Evolutionary conservation across 306 rosid genomes (phyloP), one percentile per base, ranked within the genome.

Genomic region (Hippophae gyantsensis): DNA sequence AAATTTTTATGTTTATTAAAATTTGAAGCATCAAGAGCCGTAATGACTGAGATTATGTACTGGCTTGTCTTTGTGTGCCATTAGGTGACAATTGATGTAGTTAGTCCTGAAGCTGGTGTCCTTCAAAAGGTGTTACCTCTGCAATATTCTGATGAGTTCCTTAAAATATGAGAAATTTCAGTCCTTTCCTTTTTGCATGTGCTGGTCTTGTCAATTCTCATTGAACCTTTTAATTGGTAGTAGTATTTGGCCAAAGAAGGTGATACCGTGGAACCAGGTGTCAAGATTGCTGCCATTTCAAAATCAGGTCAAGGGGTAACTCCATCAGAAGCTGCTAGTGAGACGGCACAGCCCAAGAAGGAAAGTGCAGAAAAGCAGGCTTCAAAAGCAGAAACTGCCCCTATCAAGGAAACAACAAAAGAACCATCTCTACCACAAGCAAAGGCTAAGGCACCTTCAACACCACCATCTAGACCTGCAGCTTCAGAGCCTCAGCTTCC

Each of bases 71-170:
- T 40, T 64, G 63, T 46, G 57, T 38, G 62, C 45, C 13, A 55
- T 42, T 68, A 83, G 89, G 89, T 83, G 59, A 83, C 89, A 54
- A 77, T 83, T 52, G 89, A 83, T 72, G 89, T 83, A 11, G 79
- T 72, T 53, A 83, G 84, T 72, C 86, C 83, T 51, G 80, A 70
- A 71, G 69, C 80, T 43, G 84, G 89, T 18, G 59, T 78, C n/a
- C 72, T 83, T 52, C 72, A 71, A 42, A 64, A 78, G 78, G 81
- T 83, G 74, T 65, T 62, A 48, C 8, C 52, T 50, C 8, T 43
- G 13, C 38, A 38, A 58, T 42, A 46, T 51, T 12, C 57, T 47
- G n/a, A 58, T 42, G 18, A 54, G 53, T 23, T 48, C 12, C 25
- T 57, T 75, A 42, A 57, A 48, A n/a, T 23, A 42, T 32, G 7